Conservation (phyloP, 176 grass and related monocot genomes). For the Eragrostis nindensis region DNA sequence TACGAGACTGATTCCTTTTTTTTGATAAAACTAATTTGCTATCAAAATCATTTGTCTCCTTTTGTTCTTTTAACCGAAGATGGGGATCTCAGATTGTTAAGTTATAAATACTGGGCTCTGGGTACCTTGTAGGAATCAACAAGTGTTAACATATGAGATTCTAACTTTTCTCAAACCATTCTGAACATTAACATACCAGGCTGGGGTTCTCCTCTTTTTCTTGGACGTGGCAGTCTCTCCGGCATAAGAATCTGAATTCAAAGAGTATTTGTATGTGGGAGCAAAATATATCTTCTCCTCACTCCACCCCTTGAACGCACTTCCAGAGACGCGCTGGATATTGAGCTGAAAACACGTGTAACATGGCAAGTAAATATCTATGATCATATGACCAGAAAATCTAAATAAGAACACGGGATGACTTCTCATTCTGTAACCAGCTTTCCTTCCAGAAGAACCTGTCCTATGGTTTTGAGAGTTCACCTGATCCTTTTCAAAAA, state of each 20-base stretch:
- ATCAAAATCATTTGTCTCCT: not conserved
- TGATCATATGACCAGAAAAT: slow-evolving; percentile 14
- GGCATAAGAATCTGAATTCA: slow-evolving; percentile 85
- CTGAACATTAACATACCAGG: slow-evolving; percentile 63
- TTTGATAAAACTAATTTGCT: not conserved
- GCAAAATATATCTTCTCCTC: slow-evolving; percentile 96
- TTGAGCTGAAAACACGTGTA: slow-evolving; percentile 61
- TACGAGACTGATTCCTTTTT: slow-evolving; percentile 17
- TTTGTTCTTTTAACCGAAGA: slow-evolving; percentile 5
- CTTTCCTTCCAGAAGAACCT: slow-evolving; percentile 17
- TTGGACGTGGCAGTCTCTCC: slow-evolving; percentile 82
- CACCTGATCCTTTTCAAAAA: slow-evolving; percentile 96
- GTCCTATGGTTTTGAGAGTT: slow-evolving; percentile 20
- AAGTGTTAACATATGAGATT: not conserved
- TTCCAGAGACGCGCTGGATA: slow-evolving; percentile 69
- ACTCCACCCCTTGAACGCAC: slow-evolving; percentile 81
- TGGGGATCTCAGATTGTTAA: too few species aligned
- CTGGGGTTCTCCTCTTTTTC: slow-evolving; percentile 93
- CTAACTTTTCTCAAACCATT: not conserved
- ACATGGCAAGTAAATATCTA: not conserved
- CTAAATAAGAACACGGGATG: not conserved
- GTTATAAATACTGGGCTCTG: too few species aligned
- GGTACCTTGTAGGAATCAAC: not conserved
- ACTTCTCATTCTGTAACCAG: slow-evolving; percentile 11
- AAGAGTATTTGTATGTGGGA: slow-evolving; percentile 90